Conservation (phyloP, 306 rosid species). For the Parietaria judaica region DNA sequence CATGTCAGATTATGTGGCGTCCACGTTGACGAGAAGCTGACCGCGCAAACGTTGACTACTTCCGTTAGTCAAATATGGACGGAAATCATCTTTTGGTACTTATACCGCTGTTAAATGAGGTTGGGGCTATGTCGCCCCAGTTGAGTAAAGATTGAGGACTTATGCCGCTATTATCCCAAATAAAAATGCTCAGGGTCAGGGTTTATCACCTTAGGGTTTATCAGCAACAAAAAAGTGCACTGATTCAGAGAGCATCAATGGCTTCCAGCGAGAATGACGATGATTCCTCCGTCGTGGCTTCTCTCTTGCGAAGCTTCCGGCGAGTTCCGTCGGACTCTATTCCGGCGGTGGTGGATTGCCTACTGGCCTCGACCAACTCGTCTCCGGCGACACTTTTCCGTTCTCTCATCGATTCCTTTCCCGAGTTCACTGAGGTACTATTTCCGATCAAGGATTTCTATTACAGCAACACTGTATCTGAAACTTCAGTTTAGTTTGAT, state of each 20-base stretch:
- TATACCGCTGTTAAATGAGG: too few relatives aligned
- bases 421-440: conserved; percentile 45
- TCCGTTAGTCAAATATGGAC: too few relatives aligned
- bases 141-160: too few relatives aligned
- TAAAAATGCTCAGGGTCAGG: neutral
- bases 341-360: conserved; percentile 67
- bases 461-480: neutral
- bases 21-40: too few relatives aligned
- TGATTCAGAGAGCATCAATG: conserved; percentile 17
- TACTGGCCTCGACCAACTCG: conserved; percentile 50
- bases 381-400: conserved; percentile 46
- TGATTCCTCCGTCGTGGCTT: conserved; percentile 40
- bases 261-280: conserved; percentile 23
- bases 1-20: too few relatives aligned
- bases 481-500: neutral
- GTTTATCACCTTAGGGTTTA: conserved; percentile 10
- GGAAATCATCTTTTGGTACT: too few relatives aligned
- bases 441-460: neutral
- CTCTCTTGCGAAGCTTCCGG: conserved; percentile 47
- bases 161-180: too few relatives aligned
- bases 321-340: conserved; percentile 61
- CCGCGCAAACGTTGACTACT: too few relatives aligned
- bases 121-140: too few relatives aligned
- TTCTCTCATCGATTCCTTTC: conserved; percentile 49
- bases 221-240: too few relatives aligned